A percentile compares a stretch with the other conserved stretches of the same genome.
Evolutionary conservation across 192 early-diverging fungal genomes (phyloP).

Genomic region (Entomortierella beljakovae): DNA sequence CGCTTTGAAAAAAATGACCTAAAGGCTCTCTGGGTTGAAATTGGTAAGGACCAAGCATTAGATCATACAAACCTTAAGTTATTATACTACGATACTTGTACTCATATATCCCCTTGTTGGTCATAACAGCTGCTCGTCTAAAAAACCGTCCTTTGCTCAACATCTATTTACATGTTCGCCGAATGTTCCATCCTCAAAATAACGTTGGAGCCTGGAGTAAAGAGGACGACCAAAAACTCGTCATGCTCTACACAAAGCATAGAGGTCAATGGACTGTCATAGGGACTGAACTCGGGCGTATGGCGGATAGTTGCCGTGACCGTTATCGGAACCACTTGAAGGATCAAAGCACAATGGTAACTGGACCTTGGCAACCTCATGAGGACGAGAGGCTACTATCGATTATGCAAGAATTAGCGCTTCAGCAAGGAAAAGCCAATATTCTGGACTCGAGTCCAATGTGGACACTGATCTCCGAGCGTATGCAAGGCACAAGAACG

Average conservation of each 20-base stretch:
- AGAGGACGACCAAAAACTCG: conserved; percentile 54
- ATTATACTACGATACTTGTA: neutral
- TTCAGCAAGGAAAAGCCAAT: conserved; percentile 39
- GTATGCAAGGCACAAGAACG: conserved; percentile 49
- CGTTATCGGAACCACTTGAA: conserved; percentile 50
- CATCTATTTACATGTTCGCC: conserved; percentile 53
- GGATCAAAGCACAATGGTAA: conserved; percentile 47
- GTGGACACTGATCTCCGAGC: conserved; percentile 53
- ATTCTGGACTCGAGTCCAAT: conserved; percentile 52
- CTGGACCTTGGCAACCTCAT: conserved; percentile 49
- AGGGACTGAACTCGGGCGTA: conserved; percentile 49
- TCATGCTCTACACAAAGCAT: conserved; percentile 34
- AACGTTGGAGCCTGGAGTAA: conserved; percentile 53
- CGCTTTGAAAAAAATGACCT: conserved; percentile 53
- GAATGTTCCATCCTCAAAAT: conserved; percentile 54
- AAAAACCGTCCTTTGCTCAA: conserved; percentile 43
- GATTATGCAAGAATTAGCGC: conserved; percentile 54
- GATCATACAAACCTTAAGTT: no score
- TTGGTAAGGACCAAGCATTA: conserved; percentile 22
- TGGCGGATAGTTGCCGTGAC: conserved; percentile 53
- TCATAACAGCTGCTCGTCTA: conserved; percentile 31
- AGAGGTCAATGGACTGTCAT: conserved; percentile 56
- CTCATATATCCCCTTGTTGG: neutral
- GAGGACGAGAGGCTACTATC: conserved; percentile 40
- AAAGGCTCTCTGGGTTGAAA: conserved; percentile 50